Evolutionary conservation across 2,329 filamentous ascomycete species (phyloP).

Genomic region (Xylariaceae sp.): DNA sequence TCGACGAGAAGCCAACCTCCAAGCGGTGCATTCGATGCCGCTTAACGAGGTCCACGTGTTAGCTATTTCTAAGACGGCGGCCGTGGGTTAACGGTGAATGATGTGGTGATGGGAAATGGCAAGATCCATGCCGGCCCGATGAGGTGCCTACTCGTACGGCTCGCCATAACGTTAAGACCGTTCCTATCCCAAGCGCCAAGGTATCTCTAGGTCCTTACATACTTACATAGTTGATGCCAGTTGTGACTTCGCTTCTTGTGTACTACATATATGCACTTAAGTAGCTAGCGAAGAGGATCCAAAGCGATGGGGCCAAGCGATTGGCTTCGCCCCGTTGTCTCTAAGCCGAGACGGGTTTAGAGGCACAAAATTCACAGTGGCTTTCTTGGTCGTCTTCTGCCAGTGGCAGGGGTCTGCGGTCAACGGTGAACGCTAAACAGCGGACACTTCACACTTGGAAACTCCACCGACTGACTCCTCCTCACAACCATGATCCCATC

Average conservation of each 20-base stretch:
- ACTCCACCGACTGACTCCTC: background rate
- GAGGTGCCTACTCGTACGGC: slow-evolving; percentile 8
- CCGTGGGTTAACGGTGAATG: background rate
- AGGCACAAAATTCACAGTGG: slow-evolving; percentile 8
- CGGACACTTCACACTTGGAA: slow-evolving; percentile 14
- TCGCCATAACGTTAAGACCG: slow-evolving; percentile 3
- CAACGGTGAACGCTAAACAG: slow-evolving; percentile 26
- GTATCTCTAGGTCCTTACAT: background rate
- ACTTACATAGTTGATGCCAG: background rate
- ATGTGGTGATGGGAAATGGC: slow-evolving; percentile 16
- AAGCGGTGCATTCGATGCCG: slow-evolving; percentile 17
- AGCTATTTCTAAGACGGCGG: slow-evolving; percentile 6
- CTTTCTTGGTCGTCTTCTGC: slow-evolving; percentile 1
- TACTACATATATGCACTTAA: background rate
- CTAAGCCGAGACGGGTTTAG: slow-evolving; percentile 31
- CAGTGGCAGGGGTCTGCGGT: slow-evolving; percentile 24
- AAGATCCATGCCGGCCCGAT: slow-evolving; percentile 6
- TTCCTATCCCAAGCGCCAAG: background rate
- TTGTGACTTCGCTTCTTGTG: background rate
- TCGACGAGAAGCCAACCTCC: slow-evolving; percentile 20
- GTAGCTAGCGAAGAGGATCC: slow-evolving; percentile 27
- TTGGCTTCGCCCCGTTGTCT: slow-evolving; percentile 31
- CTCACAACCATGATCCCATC: background rate
- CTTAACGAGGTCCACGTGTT: slow-evolving; percentile 25
- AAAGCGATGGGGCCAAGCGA: slow-evolving; percentile 33